Evolutionary conservation across 2,329 filamentous ascomycete species (phyloP).

Genomic region (Immersiporthe knoxdaviesiana): DNA sequence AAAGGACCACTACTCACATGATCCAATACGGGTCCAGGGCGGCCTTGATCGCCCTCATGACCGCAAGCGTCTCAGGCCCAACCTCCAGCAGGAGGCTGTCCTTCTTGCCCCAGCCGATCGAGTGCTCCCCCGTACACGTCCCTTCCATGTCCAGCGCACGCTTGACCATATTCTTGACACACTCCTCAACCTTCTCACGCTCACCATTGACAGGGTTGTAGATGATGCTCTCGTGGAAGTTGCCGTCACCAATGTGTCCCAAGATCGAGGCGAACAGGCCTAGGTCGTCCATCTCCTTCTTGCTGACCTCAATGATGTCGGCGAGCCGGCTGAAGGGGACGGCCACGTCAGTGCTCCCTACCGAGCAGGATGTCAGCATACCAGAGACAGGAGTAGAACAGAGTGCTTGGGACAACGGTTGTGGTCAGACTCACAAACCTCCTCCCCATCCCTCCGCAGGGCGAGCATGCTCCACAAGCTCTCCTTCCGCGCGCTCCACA

Average conservation of each 20-base stretch:
- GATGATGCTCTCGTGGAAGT: slow-evolving; percentile 93
- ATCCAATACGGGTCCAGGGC: slow-evolving; percentile 85
- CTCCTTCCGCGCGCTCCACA: slow-evolving; percentile 83
- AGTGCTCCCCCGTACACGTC: slow-evolving; percentile 88
- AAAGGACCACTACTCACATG: slow-evolving; percentile 49
- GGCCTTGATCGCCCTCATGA: slow-evolving; percentile 85
- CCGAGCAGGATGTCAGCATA: slow-evolving; percentile 27
- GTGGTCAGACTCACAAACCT: slow-evolving; percentile 63
- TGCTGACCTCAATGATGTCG: slow-evolving; percentile 79
- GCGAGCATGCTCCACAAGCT: slow-evolving; percentile 84
- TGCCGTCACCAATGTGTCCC: slow-evolving; percentile 90
- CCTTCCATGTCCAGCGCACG: slow-evolving; percentile 94
- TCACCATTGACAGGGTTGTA: slow-evolving; percentile 73
- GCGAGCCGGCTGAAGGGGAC: slow-evolving; percentile 77
- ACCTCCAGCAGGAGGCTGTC: slow-evolving; percentile 77
- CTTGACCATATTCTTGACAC: slow-evolving; percentile 87
- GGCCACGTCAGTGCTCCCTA: slow-evolving; percentile 80
- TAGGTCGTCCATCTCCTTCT: slow-evolving; percentile 84
- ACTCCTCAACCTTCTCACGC: slow-evolving; percentile 74
- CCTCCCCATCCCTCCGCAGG: slow-evolving; percentile 65
- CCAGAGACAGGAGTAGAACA: slow-evolving; percentile 37
- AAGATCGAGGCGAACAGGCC: slow-evolving; percentile 86
- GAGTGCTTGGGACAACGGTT: slow-evolving; percentile 44
- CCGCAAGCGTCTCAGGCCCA: slow-evolving; percentile 75
- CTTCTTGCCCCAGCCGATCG: slow-evolving; percentile 86